Evolutionary conservation across 345 rosid genomes (phyloP).

Genomic region (Nephelium lappaceum): DNA sequence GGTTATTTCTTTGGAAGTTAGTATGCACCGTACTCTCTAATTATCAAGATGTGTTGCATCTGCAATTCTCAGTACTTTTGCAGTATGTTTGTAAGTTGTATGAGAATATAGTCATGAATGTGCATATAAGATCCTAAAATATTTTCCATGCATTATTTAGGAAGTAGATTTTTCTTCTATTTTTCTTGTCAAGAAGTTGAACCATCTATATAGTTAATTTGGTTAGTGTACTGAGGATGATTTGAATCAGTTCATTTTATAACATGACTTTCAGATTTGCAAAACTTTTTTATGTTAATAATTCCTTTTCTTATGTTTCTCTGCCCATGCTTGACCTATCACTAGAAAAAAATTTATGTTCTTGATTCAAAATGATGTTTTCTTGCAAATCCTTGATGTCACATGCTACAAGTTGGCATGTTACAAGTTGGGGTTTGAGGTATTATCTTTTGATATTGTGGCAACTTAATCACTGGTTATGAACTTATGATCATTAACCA

Average conservation of each 20-base stretch:
- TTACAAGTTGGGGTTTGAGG: neutral
- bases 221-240: neutral
- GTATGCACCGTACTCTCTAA: neutral
- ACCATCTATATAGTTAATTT: neutral
- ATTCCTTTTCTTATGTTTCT: conserved; percentile 3
- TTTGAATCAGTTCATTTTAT: conserved; percentile 4
- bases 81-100: neutral
- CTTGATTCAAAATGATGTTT: neutral
- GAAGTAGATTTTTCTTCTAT: neutral
- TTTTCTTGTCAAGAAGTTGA: neutral
- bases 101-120: neutral
- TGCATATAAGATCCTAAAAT: neutral
- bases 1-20: conserved; percentile 8
- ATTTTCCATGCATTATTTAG: neutral
- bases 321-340: neutral
- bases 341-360: neutral
- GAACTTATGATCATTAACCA: neutral
- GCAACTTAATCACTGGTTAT: neutral
- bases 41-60: neutral
- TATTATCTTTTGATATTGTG: neutral
- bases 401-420: neutral
- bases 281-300: neutral
- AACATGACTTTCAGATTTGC: neutral
- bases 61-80: neutral
- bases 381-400: conserved; percentile 4